These are phyloP conservation scores for Candida adriatica DNA, from an alignment of 805 yeast genomes.

Conservation along the genomic window DNA sequence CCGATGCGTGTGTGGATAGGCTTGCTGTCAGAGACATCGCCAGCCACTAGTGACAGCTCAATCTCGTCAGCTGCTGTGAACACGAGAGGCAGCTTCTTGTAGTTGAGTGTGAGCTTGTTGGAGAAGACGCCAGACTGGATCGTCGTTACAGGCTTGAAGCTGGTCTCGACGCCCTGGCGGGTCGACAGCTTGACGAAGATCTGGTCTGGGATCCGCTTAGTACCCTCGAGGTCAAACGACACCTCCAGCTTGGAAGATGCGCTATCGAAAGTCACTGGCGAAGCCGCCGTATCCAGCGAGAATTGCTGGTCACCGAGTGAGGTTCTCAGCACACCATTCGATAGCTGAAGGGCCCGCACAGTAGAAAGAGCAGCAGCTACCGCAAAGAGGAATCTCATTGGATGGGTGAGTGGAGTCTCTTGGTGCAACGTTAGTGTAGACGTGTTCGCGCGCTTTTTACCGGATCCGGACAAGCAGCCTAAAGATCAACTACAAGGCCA, in stretches of 20 bases:
- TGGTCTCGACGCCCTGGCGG: slow-evolving; percentile 18
- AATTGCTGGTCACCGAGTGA: slow-evolving; percentile 10
- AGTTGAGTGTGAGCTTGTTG: slow-evolving; percentile 13
- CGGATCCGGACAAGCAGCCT: too few relatives aligned
- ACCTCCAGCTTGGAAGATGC: slow-evolving; percentile 13
- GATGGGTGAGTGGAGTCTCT: background rate
- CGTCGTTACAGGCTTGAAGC: slow-evolving; percentile 20
- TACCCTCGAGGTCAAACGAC: slow-evolving; percentile 13
- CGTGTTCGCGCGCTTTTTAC: too few relatives aligned
- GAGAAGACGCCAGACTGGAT: slow-evolving; percentile 4
- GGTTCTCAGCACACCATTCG: slow-evolving; percentile 14
- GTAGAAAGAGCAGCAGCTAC: slow-evolving; percentile 9
- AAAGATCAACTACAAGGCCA: too few relatives aligned
- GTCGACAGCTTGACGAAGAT: slow-evolving; percentile 17
- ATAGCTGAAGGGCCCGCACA: slow-evolving; percentile 13
- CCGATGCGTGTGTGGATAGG: slow-evolving; percentile 15
- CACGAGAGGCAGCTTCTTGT: slow-evolving; percentile 18
- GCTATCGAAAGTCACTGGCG: slow-evolving; percentile 13
- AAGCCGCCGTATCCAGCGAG: slow-evolving; percentile 3
- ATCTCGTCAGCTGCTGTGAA: slow-evolving; percentile 15
- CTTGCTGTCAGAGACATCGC: slow-evolving; percentile 8
- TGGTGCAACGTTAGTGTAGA: background rate
- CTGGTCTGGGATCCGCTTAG: slow-evolving; percentile 20
- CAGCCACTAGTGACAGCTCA: slow-evolving; percentile 15
- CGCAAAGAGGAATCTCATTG: slow-evolving; percentile 14